Evolutionary conservation across 2,329 filamentous ascomycete genomes (phyloP), one percentile per base, ranked within the genome.

Genomic region (Leptographium lundbergii): DNA sequence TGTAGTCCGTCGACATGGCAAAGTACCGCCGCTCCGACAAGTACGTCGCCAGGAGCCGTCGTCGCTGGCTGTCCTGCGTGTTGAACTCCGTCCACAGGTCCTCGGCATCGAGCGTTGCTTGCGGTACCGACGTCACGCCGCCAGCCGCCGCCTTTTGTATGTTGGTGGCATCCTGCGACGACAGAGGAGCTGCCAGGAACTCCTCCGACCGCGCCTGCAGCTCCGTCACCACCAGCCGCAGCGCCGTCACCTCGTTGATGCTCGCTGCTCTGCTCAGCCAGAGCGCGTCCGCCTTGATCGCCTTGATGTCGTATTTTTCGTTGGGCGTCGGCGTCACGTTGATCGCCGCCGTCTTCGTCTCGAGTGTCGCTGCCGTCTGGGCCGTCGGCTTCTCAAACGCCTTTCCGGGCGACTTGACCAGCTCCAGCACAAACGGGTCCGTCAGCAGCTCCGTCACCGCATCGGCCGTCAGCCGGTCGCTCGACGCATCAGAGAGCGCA

Each of bases 301-400:
- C 76, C 47, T 87, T 84, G 64, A 96, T 77, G 67, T 91, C 83
- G 69, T 87, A 89, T 59, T 81, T 81, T 48, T 81, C 80, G 66
- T 81, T 82, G 14, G 81, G 75, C 6, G 81, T 81, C 22, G 87
- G 84, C 1, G 89, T 83, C 55, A 91, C 82, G 69, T 95, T 87
- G 62, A 96, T 95, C 6, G 91, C 88, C 25, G 91, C 88, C 0
- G 89, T 95, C 71, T 86, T 91, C 24, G 88, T 88, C 61, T 95
- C 88, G 68, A 95, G 95, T 22, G 81, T 80, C 64, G 81, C 78
- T 71, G 85, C 88, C 34, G 87, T 81, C 66, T 82, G 77, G 57
- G 82, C 69, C 63, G 80, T 83, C 1, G 85, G 76, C 63, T 78
- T 67, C 60, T 81, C 74, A 70, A 92, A 95, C 50, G 86, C 83